These are phyloP conservation scores for Globisporangium takayamanum DNA, from an alignment of 352 stramenopile species.

Conservation along the genomic window DNA sequence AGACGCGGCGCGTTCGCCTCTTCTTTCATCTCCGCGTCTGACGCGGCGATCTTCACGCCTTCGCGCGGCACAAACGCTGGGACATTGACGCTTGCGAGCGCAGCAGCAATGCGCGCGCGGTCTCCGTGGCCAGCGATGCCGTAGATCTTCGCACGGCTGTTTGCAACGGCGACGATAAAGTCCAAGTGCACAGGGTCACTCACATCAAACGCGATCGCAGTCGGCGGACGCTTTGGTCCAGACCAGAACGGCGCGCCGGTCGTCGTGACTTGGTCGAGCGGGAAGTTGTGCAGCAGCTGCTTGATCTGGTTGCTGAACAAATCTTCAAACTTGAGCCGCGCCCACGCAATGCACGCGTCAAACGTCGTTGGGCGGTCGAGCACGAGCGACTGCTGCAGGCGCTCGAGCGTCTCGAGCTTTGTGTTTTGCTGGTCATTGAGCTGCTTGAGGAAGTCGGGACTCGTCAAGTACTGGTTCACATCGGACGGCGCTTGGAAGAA, in stretches of 20 bases:
- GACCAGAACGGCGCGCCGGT: slow-evolving; percentile 98
- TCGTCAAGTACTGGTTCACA: slow-evolving; percentile 91
- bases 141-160: slow-evolving; percentile 94
- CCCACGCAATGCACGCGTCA: slow-evolving; percentile 97
- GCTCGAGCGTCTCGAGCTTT: slow-evolving; percentile 94
- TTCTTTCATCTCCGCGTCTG: slow-evolving; percentile 96
- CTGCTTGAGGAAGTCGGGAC: slow-evolving; percentile 86
- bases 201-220: slow-evolving; percentile 89
- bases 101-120: slow-evolving; percentile 56
- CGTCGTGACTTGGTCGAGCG: slow-evolving; percentile 94
- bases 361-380: slow-evolving; percentile 89
- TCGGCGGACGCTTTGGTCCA: slow-evolving; percentile 95
- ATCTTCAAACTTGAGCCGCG: slow-evolving; percentile 96
- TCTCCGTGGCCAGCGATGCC: slow-evolving; percentile 77
- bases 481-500: slow-evolving; percentile 97
- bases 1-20: slow-evolving; percentile 22
- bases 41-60: slow-evolving; percentile 97
- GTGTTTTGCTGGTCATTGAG: slow-evolving; percentile 96
- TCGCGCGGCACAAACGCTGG: slow-evolving; percentile 91
- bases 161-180: slow-evolving; percentile 95
- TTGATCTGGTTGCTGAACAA: slow-evolving; percentile 98
- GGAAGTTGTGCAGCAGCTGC: slow-evolving; percentile 98
- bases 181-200: slow-evolving; percentile 91
- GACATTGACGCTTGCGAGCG: slow-evolving; percentile 86
- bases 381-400: slow-evolving; percentile 91